Evolutionary conservation across 2,329 filamentous ascomycete genomes (phyloP).

Genomic region (Blastomyces parvus): DNA sequence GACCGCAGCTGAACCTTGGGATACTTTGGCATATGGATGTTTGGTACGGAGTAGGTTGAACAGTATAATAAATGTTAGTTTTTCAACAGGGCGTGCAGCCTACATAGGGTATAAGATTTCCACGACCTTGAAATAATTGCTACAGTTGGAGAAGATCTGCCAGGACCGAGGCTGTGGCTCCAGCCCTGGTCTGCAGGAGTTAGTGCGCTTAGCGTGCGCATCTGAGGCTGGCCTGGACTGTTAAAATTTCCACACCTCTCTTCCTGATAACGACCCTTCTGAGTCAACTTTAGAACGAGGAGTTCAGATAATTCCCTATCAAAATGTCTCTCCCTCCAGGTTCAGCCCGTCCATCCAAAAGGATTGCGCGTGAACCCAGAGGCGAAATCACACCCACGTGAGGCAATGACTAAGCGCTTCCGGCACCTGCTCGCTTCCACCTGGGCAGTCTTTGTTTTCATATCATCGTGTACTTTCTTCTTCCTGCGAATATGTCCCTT

Average conservation of each 20-base stretch:
- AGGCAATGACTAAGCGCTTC: background rate
- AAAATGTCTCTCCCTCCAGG: background rate
- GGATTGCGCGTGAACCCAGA: background rate
- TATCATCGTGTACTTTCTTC: conserved; percentile 22
- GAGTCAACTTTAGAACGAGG: background rate
- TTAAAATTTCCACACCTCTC: too few relatives aligned
- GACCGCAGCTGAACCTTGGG: too few relatives aligned
- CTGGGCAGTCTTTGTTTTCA: too few relatives aligned
- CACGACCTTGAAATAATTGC: background rate
- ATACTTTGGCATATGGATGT: too few relatives aligned
- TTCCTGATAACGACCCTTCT: background rate
- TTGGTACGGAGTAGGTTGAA: too few relatives aligned
- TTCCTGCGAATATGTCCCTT: conserved; percentile 25
- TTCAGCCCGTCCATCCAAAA: background rate
- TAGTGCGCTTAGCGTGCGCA: background rate
- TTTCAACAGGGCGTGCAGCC: too few relatives aligned
- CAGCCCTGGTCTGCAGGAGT: background rate
- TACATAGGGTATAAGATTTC: too few relatives aligned
- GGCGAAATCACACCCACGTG: background rate
- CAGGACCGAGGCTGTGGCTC: too few relatives aligned
- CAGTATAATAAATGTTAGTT: too few relatives aligned
- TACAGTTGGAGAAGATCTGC: background rate
- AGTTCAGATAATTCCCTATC: background rate
- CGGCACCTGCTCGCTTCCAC: conserved; percentile 9
- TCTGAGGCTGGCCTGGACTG: background rate